Conservation (phyloP, 805 yeast species). For the Wickerhamomyces strasburgensis region DNA sequence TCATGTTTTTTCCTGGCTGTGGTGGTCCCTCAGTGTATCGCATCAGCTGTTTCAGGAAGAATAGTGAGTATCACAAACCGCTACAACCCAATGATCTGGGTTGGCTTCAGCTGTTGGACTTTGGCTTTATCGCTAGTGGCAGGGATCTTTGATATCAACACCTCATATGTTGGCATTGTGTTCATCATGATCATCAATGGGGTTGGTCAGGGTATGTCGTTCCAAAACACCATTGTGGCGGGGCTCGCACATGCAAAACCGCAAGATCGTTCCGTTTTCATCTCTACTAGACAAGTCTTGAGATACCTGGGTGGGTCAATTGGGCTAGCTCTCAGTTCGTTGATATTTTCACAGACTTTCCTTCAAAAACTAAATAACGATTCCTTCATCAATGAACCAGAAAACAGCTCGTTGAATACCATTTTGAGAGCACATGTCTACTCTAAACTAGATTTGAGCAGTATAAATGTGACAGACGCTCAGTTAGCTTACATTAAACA, state of each 20-base stretch:
- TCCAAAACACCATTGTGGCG: slow-evolving; percentile 18
- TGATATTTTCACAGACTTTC: slow-evolving; percentile 21
- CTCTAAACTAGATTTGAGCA: slow-evolving; percentile 13
- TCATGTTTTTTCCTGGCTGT: slow-evolving; percentile 17
- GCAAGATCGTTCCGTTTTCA: slow-evolving; percentile 54
- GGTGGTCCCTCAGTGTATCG: slow-evolving; percentile 11
- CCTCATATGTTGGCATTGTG: slow-evolving; percentile 29
- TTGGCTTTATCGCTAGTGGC: slow-evolving; percentile 10
- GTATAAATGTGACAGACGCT: slow-evolving; percentile 3
- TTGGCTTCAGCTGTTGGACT: slow-evolving; percentile 18
- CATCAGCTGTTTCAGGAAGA: slow-evolving; percentile 15
- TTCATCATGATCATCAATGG: slow-evolving; percentile 35
- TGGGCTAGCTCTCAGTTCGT: slow-evolving; percentile 42
- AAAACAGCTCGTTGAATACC: slow-evolving; percentile 7
- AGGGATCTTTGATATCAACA: slow-evolving; percentile 7
- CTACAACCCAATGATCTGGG: slow-evolving; percentile 15
- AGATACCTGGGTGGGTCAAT: slow-evolving; percentile 60
- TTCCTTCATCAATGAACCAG: slow-evolving; percentile 11
- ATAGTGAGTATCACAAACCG: slow-evolving; percentile 10
- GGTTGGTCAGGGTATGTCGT: slow-evolving; percentile 29
- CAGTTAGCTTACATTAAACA: slow-evolving; percentile 13
- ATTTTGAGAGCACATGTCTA: slow-evolving; percentile 15
- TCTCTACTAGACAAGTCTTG: slow-evolving; percentile 50
- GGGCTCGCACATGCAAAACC: slow-evolving; percentile 44
- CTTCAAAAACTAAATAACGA: slow-evolving; percentile 9